Evolutionary conservation across 1,284 basidiomycete species (phyloP), one percentile per base, ranked within the genome.

Genomic region (Cutaneotrichosporon sp.): DNA sequence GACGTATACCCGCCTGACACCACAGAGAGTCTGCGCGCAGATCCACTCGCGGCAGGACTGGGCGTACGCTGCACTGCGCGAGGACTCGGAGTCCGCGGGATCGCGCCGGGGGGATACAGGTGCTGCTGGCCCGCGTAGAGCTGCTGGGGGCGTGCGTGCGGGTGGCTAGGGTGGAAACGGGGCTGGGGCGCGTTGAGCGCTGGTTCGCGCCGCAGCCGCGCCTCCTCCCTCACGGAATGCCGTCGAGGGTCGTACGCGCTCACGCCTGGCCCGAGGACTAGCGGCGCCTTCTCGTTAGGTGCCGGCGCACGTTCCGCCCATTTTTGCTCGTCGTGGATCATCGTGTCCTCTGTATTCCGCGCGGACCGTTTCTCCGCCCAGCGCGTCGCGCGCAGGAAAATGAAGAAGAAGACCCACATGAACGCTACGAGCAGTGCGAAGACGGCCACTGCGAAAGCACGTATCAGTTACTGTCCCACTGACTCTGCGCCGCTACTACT

Each of bases 361-460:
- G 23, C 14, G 13, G 23, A 18, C 10, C 43, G 43, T 4, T 36
- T 34, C n/a, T 48, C 46, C 4, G 15, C 3, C 41, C 46, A 45
- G 2, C 33, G 23, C 23, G 46, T 49, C 20, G 18, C 4, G 4
- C 17, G 8, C 14, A 53, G 41, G 20, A 53, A 23, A n/a, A 35
- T 3, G 4, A 26, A 4, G 43, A 54, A 61, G 51, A 63, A 52
- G 36, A 59, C 13, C 8, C 55, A 43, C 22, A 49, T 46, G 4
- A 44, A 39, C 8, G 40, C 53, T 21, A 61, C 41, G 48, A 58
- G 59, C 4, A 54, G 39, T 7, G 54, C 36, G 56, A 66, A 61
- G 9, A 65, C 45, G 8, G 60, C 46, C 59, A 63, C 63, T 65
- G 21, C 10, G n/a, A 18, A n/a, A n/a, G n/a, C n/a, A n/a, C n/a